Evolutionary conservation across 768 basidiomycete species (phyloP).

Genomic region (Boletus subparvulus): DNA sequence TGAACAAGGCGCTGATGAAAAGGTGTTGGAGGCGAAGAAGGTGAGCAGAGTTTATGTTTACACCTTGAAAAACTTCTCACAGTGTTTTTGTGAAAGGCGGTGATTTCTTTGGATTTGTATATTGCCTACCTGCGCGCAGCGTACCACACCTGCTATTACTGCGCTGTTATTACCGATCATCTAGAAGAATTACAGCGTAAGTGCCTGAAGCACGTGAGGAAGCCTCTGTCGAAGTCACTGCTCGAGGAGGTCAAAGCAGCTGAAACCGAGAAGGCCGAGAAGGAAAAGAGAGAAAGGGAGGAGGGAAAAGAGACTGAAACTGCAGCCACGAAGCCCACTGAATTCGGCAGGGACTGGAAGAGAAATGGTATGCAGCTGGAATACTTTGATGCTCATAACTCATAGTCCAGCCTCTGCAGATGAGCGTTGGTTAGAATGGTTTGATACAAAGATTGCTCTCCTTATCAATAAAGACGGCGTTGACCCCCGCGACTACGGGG

Average conservation of each 20-base stretch:
- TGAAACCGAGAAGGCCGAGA: slow-evolving; percentile 45
- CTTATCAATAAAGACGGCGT: slow-evolving; percentile 76
- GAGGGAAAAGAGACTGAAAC: slow-evolving; percentile 42
- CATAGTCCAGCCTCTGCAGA: slow-evolving; percentile 46
- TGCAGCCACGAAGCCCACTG: slow-evolving; percentile 35
- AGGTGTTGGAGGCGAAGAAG: slow-evolving; percentile 67
- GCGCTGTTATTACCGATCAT: slow-evolving; percentile 89
- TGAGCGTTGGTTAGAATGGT: slow-evolving; percentile 85
- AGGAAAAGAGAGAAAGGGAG: slow-evolving; percentile 49
- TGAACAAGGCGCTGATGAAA: slow-evolving; percentile 68
- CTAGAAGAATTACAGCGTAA: slow-evolving; percentile 93
- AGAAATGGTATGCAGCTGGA: slow-evolving; percentile 55
- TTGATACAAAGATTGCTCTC: slow-evolving; percentile 83
- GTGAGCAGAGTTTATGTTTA: slow-evolving; percentile 40
- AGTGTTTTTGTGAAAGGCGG: slow-evolving; percentile 48
- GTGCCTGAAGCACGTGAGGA: slow-evolving; percentile 90
- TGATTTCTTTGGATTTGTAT: slow-evolving; percentile 87
- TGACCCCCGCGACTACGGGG: slow-evolving; percentile 86
- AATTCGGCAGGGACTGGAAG: slow-evolving; percentile 49
- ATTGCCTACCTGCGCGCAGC: slow-evolving; percentile 90
- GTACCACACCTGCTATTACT: slow-evolving; percentile 97
- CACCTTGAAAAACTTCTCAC: slow-evolving; percentile 21
- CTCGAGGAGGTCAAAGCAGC: slow-evolving; percentile 61
- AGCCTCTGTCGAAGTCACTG: slow-evolving; percentile 60
- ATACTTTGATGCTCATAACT: slow-evolving; percentile 7